Conservation (phyloP, 2,329 filamentous ascomycete species). For the Blastomyces emzantsi region DNA sequence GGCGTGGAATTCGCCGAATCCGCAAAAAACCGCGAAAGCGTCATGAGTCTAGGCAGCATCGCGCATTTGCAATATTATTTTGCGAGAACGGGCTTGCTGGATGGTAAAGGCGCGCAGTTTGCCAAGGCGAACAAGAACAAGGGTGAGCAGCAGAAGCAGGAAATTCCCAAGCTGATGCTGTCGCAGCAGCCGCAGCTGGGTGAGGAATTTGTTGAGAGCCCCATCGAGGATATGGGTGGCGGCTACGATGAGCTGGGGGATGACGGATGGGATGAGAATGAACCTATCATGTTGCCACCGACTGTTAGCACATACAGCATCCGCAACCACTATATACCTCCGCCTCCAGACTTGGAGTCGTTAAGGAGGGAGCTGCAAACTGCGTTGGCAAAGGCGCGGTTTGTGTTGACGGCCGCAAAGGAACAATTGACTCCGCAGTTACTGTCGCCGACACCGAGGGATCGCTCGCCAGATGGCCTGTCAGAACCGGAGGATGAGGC, state of each 20-base stretch:
- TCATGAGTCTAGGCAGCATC: conserved; percentile 93
- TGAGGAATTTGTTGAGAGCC: conserved; percentile 44
- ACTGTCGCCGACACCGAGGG: conserved; percentile 16
- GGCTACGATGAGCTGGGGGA: conserved; percentile 35
- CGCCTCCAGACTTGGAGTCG: conserved; percentile 71
- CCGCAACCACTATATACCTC: conserved; percentile 69
- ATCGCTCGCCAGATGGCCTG: conserved; percentile 24
- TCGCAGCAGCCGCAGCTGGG: conserved; percentile 33
- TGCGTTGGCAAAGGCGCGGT: conserved; percentile 59
- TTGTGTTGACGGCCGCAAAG: conserved; percentile 49
- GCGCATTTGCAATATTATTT: conserved; percentile 98
- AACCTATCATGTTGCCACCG: conserved; percentile 80
- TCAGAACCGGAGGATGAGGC: conserved; percentile 38
- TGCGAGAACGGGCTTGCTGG: conserved; percentile 81
- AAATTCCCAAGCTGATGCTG: conserved; percentile 34
- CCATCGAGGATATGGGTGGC: conserved; percentile 32
- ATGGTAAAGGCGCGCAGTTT: conserved; percentile 83
- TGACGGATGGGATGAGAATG: conserved; percentile 45
- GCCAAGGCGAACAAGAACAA: conserved; percentile 56
- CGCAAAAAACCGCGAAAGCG: conserved; percentile 81
- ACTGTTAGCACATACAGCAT: conserved; percentile 94
- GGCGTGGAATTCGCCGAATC: conserved; percentile 85
- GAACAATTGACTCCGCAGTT: conserved; percentile 27
- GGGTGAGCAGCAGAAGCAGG: conserved; percentile 26
- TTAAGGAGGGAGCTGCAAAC: conserved; percentile 62